Percentiles rank a stretch among this genome's conserved stretches.
phyloP scores from a whole-genome alignment of 73 alveolate genomes.

The Paramecium tetraurelia region DNA sequence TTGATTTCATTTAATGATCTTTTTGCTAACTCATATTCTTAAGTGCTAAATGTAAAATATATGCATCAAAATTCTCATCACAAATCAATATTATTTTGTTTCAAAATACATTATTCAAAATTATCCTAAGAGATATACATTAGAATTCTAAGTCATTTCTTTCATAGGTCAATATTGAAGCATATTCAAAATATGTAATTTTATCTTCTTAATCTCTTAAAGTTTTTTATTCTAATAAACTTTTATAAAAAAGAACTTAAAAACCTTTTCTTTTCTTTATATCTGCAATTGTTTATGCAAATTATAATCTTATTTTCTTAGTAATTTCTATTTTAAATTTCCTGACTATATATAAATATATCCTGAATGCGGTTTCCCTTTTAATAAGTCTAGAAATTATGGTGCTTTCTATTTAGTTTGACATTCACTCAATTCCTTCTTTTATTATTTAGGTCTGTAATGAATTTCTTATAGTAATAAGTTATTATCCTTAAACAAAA shows the following conservation, averaged over 20 bases:
- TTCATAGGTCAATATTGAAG: background rate
- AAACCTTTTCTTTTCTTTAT: constrained; percentile 89
- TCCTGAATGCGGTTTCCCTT: too few species aligned
- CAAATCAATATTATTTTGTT: background rate
- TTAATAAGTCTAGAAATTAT: too few species aligned
- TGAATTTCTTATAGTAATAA: too few species aligned
- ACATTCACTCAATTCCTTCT: too few species aligned
- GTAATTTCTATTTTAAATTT: too few species aligned
- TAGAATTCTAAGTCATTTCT: background rate
- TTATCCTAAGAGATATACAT: background rate
- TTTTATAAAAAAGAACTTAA: constrained; percentile 93
- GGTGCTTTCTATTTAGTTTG: too few species aligned
- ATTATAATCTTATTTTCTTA: too few species aligned
- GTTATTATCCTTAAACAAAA: too few species aligned
- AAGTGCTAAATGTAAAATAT: background rate
- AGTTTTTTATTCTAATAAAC: constrained; percentile 73
- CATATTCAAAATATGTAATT: background rate
- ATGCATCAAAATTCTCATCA: background rate
- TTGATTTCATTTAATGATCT: too few species aligned
- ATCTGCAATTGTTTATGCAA: constrained; percentile 81
- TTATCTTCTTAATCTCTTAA: background rate
- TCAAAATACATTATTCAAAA: background rate
- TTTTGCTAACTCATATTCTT: too few species aligned
- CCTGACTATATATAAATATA: too few species aligned
- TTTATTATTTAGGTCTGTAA: too few species aligned